phyloP scores from a whole-genome alignment of 169 alveolate species.

The Plasmodium coatneyi region DNA sequence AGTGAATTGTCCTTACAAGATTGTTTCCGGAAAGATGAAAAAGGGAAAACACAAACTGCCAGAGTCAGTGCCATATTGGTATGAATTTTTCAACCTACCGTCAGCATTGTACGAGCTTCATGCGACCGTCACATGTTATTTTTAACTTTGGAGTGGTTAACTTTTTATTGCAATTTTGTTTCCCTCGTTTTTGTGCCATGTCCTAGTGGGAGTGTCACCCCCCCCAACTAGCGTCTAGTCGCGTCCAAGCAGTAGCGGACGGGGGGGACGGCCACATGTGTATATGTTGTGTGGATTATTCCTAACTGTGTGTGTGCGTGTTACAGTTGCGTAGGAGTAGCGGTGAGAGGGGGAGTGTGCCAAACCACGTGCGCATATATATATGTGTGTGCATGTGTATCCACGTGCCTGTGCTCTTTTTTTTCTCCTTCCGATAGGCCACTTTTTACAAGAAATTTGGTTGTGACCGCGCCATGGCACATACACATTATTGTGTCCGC shows the following conservation, averaged over 20 bases:
- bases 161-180: neutral
- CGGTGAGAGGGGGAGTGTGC: neutral
- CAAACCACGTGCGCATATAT: neutral
- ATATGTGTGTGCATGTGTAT: neutral
- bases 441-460: constrained; percentile 49
- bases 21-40: neutral
- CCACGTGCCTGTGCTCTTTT: neutral
- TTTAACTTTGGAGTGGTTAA: neutral
- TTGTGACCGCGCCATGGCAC: neutral
- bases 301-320: neutral
- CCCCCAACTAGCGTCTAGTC: too few relatives aligned
- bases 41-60: neutral
- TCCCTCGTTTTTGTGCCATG: neutral
- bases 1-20: constrained; percentile 1
- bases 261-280: too few relatives aligned
- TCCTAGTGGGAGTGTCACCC: neutral
- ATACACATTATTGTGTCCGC: neutral
- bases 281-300: too few relatives aligned
- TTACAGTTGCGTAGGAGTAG: neutral
- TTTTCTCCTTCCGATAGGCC: constrained; percentile 3
- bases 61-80: neutral
- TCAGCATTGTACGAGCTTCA: neutral
- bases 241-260: too few relatives aligned
- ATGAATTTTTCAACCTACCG: neutral
- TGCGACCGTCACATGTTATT: neutral